Conservation (phyloP, 441 rosid species). For the Jatropha podagrica region DNA sequence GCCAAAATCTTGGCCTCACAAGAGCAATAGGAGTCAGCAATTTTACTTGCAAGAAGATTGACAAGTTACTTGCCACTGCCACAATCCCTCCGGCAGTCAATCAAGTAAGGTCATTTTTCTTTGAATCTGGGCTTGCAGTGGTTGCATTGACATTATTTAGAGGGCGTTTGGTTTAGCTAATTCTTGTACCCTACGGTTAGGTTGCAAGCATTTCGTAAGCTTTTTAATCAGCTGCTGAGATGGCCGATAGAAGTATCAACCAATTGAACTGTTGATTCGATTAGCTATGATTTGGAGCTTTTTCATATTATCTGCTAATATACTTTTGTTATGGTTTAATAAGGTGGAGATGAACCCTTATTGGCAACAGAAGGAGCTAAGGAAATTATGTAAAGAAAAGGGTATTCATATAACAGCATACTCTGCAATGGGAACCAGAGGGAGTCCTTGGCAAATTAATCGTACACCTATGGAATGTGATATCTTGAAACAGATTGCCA, state of each 20-base stretch:
- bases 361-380: constrained; percentile 37
- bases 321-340: too few species aligned
- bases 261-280: too few species aligned
- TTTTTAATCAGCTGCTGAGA: too few species aligned
- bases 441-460: constrained; percentile 21
- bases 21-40: constrained; percentile 40
- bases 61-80: constrained; percentile 22
- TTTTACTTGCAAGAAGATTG: constrained; percentile 33
- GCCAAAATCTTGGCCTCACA: constrained; percentile 31
- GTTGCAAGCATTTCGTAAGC: too few species aligned
- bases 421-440: constrained; percentile 32
- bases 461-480: constrained; percentile 11
- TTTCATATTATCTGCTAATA: too few species aligned
- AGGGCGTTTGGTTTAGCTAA: too few species aligned
- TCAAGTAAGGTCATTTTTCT: constrained; percentile 23
- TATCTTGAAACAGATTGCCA: constrained; percentile 28
- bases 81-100: constrained; percentile 37
- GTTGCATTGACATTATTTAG: too few species aligned
- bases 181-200: too few species aligned
- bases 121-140: too few species aligned
- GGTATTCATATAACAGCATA: constrained; percentile 27
- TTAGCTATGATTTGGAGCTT: too few species aligned
- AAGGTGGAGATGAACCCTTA: constrained; percentile 41
- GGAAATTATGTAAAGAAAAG: constrained; percentile 28
- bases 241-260: too few species aligned